Conservation (phyloP, 345 rosid species). For the Eucalyptus marginata region DNA sequence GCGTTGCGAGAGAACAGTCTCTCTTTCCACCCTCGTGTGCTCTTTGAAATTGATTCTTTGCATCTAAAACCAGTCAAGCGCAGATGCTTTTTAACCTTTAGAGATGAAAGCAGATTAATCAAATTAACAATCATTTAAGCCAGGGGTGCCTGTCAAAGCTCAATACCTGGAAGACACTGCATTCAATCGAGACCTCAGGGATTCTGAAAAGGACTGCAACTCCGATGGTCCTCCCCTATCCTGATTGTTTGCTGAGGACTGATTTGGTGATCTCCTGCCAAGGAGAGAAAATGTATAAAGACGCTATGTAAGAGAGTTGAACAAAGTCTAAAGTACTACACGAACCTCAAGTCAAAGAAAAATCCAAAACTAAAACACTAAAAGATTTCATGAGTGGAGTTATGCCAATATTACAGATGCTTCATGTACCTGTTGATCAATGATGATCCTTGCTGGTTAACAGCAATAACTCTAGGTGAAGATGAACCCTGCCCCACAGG, state of each 20-base stretch:
- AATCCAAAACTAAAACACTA: not conserved
- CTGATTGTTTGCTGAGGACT: conserved; percentile 49
- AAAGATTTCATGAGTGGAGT: not conserved
- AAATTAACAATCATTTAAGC: not conserved
- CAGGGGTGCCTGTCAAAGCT: not conserved
- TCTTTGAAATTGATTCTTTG: conserved; percentile 88
- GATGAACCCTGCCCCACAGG: conserved; percentile 29
- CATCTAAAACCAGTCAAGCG: conserved; percentile 27
- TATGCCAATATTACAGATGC: not conserved
- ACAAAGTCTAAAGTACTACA: not conserved
- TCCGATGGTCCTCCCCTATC: conserved; percentile 91
- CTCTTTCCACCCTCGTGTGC: conserved; percentile 93
- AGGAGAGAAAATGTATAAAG: not conserved
- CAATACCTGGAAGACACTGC: conserved; percentile 68
- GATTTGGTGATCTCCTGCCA: conserved; percentile 33
- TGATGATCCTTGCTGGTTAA: conserved; percentile 14
- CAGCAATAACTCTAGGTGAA: conserved; percentile 16
- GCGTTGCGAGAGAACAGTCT: conserved; percentile 73
- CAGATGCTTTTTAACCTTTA: not conserved
- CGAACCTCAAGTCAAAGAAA: not conserved
- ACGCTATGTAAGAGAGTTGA: not conserved
- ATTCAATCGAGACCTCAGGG: conserved; percentile 60
- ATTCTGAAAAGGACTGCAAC: conserved; percentile 76
- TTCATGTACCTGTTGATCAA: conserved; percentile 32
- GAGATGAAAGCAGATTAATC: not conserved